Percentiles rank a stretch among this genome's conserved stretches.
phyloP scores from a whole-genome alignment of 495 filamentous ascomycete species.

The Penicillium subrubescens region DNA sequence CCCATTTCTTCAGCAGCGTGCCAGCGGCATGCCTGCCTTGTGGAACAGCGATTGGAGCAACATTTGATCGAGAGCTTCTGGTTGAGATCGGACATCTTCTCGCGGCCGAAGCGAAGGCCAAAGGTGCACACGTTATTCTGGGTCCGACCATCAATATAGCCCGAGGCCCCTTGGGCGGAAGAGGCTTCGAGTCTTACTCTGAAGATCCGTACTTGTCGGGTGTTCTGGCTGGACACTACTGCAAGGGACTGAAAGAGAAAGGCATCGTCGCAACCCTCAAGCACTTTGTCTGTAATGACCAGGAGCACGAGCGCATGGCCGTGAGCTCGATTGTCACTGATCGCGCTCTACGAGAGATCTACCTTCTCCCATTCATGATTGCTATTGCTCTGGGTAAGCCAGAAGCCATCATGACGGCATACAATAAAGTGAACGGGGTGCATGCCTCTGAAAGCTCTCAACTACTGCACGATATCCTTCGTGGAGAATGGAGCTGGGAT shows the following conservation, averaged over 20 bases:
- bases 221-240: conserved; percentile 56
- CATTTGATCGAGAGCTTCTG: conserved; percentile 62
- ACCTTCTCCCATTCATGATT: conserved; percentile 67
- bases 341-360: conserved; percentile 74
- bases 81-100: conserved; percentile 55
- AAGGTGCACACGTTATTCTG: conserved; percentile 62
- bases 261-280: conserved; percentile 67
- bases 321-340: conserved; percentile 67
- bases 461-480: conserved; percentile 60
- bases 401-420: conserved; percentile 69
- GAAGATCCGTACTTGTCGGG: conserved; percentile 73
- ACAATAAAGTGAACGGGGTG: conserved; percentile 72
- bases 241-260: conserved; percentile 62
- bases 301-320: conserved; percentile 69
- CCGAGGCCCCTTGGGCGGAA: conserved; percentile 61
- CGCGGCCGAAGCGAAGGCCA: conserved; percentile 12
- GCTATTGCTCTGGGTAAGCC: conserved; percentile 60
- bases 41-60: conserved; percentile 63
- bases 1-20: conserved; percentile 8
- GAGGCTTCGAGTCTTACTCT: conserved; percentile 72
- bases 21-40: conserved; percentile 63
- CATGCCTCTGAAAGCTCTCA: conserved; percentile 64
- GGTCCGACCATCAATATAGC: conserved; percentile 72
- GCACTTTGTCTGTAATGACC: conserved; percentile 79
- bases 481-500: conserved; percentile 70